Evolutionary conservation across 345 rosid genomes (phyloP).

Genomic region (Balakata baccata): DNA sequence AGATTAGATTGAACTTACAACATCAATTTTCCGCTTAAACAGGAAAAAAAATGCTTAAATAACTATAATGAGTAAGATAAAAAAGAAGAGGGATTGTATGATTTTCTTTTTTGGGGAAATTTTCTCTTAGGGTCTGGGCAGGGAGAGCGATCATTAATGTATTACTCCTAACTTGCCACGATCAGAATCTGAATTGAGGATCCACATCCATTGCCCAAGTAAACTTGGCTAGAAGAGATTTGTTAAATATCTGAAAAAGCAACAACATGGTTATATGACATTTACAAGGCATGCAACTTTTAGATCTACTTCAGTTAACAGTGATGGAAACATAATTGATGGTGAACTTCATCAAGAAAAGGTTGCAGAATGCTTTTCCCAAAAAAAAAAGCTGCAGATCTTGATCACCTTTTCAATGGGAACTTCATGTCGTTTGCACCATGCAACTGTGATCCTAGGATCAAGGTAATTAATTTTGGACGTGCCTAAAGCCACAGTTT

Average conservation of each 20-base stretch:
- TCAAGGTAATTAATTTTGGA: conserved; percentile 94
- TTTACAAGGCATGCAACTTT: background rate
- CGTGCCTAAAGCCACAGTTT: conserved; percentile 92
- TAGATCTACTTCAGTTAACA: background rate
- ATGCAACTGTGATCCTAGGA: conserved; percentile 96
- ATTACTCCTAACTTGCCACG: background rate
- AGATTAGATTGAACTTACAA: conserved; percentile 31
- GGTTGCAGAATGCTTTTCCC: background rate
- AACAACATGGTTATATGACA: background rate
- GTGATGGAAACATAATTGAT: background rate
- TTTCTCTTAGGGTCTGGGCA: background rate
- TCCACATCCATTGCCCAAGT: conserved; percentile 98
- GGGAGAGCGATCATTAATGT: background rate
- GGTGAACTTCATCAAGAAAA: background rate
- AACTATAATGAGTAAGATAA: conserved; percentile 12
- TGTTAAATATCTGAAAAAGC: conserved; percentile 76
- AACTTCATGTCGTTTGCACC: conserved; percentile 98
- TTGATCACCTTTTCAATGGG: conserved; percentile 88
- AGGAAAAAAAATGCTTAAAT: conserved; percentile 12
- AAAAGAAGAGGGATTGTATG: conserved; percentile 10
- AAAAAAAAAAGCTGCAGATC: background rate
- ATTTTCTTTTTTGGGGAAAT: background rate
- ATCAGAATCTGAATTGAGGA: conserved; percentile 84
- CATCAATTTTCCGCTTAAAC: conserved; percentile 17
- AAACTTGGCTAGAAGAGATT: conserved; percentile 85